These are phyloP conservation scores for Mesembryanthemum crystallinum DNA, from an alignment of 148 eudicot genomes.

Conservation along the genomic window DNA sequence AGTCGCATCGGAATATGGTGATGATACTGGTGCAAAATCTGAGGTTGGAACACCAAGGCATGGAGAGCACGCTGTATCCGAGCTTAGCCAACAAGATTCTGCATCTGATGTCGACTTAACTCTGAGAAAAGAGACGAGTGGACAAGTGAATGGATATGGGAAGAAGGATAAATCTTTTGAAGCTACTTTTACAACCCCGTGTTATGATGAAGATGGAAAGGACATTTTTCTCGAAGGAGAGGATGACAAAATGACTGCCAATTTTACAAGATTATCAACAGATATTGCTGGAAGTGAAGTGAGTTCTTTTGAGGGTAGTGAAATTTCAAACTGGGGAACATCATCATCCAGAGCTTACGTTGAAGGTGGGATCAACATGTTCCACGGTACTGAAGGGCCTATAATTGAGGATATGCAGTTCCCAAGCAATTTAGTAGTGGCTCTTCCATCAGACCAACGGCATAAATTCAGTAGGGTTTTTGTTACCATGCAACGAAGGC, in stretches of 20 bases:
- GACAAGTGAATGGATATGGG: constrained; percentile 4
- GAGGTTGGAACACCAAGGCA: constrained; percentile 54
- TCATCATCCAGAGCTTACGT: constrained; percentile 31
- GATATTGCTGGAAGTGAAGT: constrained; percentile 61
- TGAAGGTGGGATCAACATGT: constrained; percentile 38
- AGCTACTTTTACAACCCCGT: constrained; percentile 26
- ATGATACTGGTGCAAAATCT: constrained; percentile 49
- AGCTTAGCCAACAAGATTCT: constrained; percentile 38
- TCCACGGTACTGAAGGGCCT: constrained; percentile 38
- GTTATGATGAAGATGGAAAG: constrained; percentile 29
- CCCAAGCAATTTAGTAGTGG: constrained; percentile 47
- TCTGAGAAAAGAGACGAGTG: constrained; percentile 19
- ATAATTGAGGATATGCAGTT: constrained; percentile 38
- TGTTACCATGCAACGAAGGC: constrained; percentile 56
- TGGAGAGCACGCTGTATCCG: constrained; percentile 39
- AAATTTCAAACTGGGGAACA: constrained; percentile 37
- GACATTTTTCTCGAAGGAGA: constrained; percentile 39
- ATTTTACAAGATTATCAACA: constrained; percentile 41
- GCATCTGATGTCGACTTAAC: constrained; percentile 23
- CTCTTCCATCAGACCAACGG: constrained; percentile 70
- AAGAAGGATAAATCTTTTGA: constrained; percentile 27
- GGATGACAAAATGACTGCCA: constrained; percentile 23
- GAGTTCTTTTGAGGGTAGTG: constrained; percentile 41
- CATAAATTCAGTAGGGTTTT: constrained; percentile 72
- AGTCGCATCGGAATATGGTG: constrained; percentile 55